These are phyloP conservation scores for Alternaria sp. DNA, from an alignment of 2,329 filamentous ascomycete species.

Conservation along the genomic window DNA sequence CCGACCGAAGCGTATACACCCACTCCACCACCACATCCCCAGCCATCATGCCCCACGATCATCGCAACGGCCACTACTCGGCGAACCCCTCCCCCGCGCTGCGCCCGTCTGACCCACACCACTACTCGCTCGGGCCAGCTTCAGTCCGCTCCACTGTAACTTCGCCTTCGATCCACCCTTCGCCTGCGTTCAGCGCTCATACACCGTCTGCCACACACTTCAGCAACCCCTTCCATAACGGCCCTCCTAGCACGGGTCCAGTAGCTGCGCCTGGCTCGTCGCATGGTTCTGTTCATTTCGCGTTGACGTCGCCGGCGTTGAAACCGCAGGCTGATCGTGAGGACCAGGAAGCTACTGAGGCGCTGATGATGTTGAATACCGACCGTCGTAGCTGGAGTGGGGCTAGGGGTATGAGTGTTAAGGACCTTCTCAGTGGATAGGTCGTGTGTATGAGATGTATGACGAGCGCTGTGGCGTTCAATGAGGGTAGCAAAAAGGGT, in stretches of 20 bases:
- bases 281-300: slow-evolving; percentile 35
- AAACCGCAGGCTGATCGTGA: slow-evolving; percentile 48
- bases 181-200: slow-evolving; percentile 52
- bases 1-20: slow-evolving; percentile 45
- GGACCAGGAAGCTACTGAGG: slow-evolving; percentile 80
- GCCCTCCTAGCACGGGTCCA: slow-evolving; percentile 32
- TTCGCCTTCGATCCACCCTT: slow-evolving; percentile 44
- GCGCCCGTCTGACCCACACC: slow-evolving; percentile 55
- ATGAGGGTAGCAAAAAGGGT: slow-evolving; percentile 1
- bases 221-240: slow-evolving; percentile 38
- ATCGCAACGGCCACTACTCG: slow-evolving; percentile 54
- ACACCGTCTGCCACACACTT: slow-evolving; percentile 38
- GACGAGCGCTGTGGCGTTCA: slow-evolving; percentile 1
- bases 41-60: slow-evolving; percentile 48
- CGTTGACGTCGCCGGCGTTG: slow-evolving; percentile 46
- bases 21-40: slow-evolving; percentile 51
- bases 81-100: slow-evolving; percentile 50
- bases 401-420: slow-evolving; percentile 54
- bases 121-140: slow-evolving; percentile 54
- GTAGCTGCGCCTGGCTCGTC: slow-evolving; percentile 30
- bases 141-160: slow-evolving; percentile 46
- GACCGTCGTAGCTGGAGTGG: slow-evolving; percentile 66
- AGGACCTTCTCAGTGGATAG: slow-evolving; percentile 52
- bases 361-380: slow-evolving; percentile 84
- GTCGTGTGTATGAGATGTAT: neutral